Conservation (phyloP, 371 early-diverging fungal genomes). For the Actinomortierella ambigua region DNA sequence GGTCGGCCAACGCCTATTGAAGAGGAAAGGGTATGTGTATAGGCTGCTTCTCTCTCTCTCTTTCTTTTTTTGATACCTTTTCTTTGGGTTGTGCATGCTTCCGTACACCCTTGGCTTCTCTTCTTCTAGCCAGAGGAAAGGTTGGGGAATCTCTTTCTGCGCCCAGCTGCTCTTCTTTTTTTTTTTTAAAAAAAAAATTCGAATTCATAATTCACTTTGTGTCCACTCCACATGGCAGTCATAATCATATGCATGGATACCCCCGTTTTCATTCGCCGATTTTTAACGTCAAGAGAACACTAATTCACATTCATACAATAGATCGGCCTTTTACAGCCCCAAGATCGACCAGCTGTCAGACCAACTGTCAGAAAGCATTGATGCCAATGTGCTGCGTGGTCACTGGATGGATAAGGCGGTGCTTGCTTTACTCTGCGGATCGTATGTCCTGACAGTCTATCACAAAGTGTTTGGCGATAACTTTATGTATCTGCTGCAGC, state of each 20-base stretch:
- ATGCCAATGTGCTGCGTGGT: slow-evolving; percentile 27
- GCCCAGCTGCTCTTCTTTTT: neutral
- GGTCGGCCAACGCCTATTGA: slow-evolving; percentile 19
- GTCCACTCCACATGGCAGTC: neutral
- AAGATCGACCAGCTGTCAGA: slow-evolving; percentile 37
- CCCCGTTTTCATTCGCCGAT: neutral
- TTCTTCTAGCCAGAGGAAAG: too few species aligned
- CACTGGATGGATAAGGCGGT: slow-evolving; percentile 45
- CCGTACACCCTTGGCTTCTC: too few species aligned
- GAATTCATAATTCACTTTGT: neutral
- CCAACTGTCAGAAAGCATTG: slow-evolving; percentile 38
- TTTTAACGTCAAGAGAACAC: neutral
- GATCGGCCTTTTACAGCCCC: slow-evolving; percentile 43
- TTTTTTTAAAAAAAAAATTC: neutral
- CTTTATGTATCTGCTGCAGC: slow-evolving; percentile 59
- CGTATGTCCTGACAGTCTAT: slow-evolving; percentile 39
- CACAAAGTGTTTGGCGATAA: slow-evolving; percentile 45
- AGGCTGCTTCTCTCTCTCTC: neutral
- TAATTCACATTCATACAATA: neutral
- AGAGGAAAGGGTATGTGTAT: slow-evolving; percentile 41
- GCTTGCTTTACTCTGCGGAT: slow-evolving; percentile 28
- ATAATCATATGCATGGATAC: neutral
- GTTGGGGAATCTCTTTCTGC: too few species aligned
- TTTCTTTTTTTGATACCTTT: neutral
- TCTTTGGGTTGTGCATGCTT: neutral